Evolutionary conservation across 345 rosid genomes (phyloP).

Genomic region (Rhodamnia rubescens): DNA sequence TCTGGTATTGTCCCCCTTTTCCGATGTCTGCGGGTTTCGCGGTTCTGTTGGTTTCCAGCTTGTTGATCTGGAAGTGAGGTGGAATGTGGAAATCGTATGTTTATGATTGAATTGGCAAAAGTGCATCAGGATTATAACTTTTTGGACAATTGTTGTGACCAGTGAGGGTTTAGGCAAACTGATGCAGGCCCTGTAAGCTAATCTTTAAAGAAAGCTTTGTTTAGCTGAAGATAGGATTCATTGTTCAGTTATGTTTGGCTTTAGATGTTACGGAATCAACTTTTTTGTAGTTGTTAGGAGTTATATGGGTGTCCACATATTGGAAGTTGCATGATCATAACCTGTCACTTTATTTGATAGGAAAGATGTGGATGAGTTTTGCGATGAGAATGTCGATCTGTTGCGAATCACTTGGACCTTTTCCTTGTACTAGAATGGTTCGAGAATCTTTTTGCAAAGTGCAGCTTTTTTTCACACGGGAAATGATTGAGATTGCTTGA

Average conservation of each 20-base stretch:
- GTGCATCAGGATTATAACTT: accelerated
- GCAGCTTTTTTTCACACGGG: not conserved
- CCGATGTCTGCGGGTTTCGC: not conserved
- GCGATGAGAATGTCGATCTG: not conserved
- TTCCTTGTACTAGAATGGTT: not conserved
- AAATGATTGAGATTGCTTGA: not conserved
- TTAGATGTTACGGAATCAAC: not conserved
- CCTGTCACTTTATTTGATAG: not conserved
- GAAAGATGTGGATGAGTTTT: not conserved
- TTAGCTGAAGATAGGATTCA: not conserved
- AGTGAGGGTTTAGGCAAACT: not conserved
- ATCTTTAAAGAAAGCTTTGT: not conserved
- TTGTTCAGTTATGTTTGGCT: not conserved
- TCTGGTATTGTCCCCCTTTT: conserved; percentile 15
- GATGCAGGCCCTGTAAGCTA: not conserved
- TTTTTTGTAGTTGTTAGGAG: not conserved
- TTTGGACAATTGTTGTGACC: not conserved
- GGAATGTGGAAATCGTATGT: not conserved
- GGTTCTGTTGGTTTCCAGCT: not conserved
- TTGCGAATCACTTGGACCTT: not conserved
- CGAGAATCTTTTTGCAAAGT: not conserved
- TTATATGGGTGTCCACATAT: not conserved
- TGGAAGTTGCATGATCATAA: not conserved
- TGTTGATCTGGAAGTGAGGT: not conserved
- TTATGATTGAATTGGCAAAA: no score